Percentiles rank a stretch among this genome's conserved stretches.
These are phyloP conservation scores for Lipomyces starkeyi DNA, from an alignment of 805 yeast species.

Conservation along the genomic window DNA sequence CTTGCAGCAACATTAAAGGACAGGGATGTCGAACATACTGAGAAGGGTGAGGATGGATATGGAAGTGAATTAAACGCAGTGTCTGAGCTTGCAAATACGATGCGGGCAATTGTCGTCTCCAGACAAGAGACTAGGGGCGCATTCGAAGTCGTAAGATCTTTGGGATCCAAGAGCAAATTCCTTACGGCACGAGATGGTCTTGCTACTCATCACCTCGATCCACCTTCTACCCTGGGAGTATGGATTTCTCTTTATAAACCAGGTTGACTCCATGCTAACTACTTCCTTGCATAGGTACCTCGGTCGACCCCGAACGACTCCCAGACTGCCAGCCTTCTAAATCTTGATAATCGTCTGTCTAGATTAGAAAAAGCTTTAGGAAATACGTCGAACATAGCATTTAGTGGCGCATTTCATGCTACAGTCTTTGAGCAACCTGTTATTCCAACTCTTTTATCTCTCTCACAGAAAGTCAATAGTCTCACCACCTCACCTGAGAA, in stretches of 20 bases:
- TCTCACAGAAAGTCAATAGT: conserved; percentile 21
- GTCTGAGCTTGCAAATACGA: not conserved
- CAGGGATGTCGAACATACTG: not conserved
- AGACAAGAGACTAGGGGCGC: not conserved
- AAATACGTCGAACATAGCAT: conserved; percentile 17
- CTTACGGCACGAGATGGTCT: not conserved
- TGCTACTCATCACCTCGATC: not conserved
- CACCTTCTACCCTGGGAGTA: not conserved
- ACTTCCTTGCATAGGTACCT: not conserved
- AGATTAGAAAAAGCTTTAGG: conserved; percentile 25
- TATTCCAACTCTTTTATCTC: conserved; percentile 23
- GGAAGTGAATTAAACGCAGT: conserved; percentile 4
- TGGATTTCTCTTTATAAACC: not conserved
- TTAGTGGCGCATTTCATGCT: conserved; percentile 9
- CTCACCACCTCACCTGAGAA: conserved; percentile 23
- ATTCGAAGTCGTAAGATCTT: not conserved
- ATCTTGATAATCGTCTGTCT: conserved; percentile 26
- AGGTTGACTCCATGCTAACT: not conserved
- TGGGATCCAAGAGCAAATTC: not conserved
- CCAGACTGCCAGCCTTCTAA: not conserved
- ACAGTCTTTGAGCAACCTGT: conserved; percentile 26
- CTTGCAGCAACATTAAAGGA: conserved; percentile 7
- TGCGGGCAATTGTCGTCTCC: not conserved
- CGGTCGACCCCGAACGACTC: conserved; percentile 4
- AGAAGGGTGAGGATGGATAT: not conserved